Evolutionary conservation across 306 rosid species (phyloP).

Genomic region (Acacia melanoxylon): DNA sequence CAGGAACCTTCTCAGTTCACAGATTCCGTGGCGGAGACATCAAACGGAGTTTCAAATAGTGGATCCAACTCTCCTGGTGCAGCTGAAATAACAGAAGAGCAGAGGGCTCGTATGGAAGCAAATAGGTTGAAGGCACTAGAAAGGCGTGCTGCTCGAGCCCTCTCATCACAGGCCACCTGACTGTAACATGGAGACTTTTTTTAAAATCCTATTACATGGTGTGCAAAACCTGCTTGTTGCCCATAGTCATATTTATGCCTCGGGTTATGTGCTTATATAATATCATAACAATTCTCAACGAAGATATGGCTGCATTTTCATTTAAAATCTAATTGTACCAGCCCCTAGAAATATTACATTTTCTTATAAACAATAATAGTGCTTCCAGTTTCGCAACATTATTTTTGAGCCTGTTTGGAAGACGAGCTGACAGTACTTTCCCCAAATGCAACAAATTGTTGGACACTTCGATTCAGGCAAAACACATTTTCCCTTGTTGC

Average conservation of each 20-base stretch:
- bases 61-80: slow-evolving; percentile 34
- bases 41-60: slow-evolving; percentile 37
- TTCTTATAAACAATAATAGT: not conserved
- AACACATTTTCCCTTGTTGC: no score
- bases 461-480: not conserved
- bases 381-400: not conserved
- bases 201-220: not conserved
- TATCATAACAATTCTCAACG: not conserved
- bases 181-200: not conserved
- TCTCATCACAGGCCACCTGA: slow-evolving; percentile 31
- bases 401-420: not conserved
- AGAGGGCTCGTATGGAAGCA: slow-evolving; percentile 82
- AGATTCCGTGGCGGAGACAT: slow-evolving; percentile 23
- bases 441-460: not conserved
- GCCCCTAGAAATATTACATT: not conserved
- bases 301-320: not conserved
- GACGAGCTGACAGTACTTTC: not conserved
- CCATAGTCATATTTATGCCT: not conserved
- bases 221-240: not conserved
- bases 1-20: slow-evolving; percentile 54
- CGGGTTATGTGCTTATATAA: not conserved
- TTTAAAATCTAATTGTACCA: not conserved
- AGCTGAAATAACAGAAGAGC: slow-evolving; percentile 65
- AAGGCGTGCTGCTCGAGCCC: slow-evolving; percentile 68
- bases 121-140: slow-evolving; percentile 87